These are phyloP conservation scores for Neurospora sp. DNA, from an alignment of 495 filamentous ascomycete species.

Conservation along the genomic window DNA sequence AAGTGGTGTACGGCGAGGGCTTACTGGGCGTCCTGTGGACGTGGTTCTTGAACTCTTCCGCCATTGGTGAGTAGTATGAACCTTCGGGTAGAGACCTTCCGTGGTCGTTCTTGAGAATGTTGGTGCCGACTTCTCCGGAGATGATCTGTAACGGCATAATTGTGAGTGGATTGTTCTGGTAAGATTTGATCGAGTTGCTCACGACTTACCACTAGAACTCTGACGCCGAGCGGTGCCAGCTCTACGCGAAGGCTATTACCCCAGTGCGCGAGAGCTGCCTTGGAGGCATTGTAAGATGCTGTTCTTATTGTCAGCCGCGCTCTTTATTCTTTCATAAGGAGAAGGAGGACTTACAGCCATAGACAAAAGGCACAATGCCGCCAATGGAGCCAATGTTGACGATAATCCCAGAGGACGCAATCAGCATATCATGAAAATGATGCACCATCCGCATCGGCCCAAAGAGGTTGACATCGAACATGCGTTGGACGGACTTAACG, in stretches of 20 bases:
- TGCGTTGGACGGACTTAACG: not conserved
- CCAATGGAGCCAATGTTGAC: not conserved
- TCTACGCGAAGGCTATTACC: not conserved
- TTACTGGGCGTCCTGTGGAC: not conserved
- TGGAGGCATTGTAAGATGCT: not conserved
- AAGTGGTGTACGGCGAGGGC: not conserved
- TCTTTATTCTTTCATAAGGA: no score
- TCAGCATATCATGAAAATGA: not conserved
- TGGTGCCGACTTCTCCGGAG: not conserved
- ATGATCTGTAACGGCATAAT: not conserved
- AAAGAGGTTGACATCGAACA: not conserved
- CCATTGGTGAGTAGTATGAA: not conserved
- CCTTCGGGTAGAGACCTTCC: not conserved
- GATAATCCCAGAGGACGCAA: not conserved
- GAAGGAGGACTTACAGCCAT: not conserved
- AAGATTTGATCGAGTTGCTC: accelerated
- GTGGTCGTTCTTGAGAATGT: not conserved
- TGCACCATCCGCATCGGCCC: not conserved
- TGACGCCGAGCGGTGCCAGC: not conserved
- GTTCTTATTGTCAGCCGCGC: no score
- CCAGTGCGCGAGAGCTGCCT: not conserved
- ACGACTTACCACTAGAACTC: not conserved
- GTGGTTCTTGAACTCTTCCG: not conserved
- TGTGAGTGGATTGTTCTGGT: not conserved
- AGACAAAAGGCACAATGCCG: not conserved